These are phyloP conservation scores for Schizothecium vesticola DNA, from an alignment of 495 filamentous ascomycete species.

Conservation along the genomic window DNA sequence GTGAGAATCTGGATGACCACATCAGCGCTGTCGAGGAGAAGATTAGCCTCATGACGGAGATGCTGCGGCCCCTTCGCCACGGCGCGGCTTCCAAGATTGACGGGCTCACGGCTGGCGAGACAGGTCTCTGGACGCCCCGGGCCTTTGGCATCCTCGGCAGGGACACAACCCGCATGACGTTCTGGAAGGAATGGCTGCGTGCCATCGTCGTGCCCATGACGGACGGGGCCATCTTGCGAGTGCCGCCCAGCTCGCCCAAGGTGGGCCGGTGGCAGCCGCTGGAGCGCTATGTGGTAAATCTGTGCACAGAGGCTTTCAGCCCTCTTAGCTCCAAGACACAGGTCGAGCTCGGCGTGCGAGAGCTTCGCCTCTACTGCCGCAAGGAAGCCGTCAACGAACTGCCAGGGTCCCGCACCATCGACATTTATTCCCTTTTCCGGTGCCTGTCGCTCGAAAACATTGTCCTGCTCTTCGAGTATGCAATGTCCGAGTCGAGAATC, in stretches of 20 bases:
- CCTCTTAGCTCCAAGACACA: conserved; percentile 92
- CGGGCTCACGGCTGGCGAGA: conserved; percentile 91
- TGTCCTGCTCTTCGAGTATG: conserved; percentile 87
- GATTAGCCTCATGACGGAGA: conserved; percentile 92
- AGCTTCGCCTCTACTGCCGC: conserved; percentile 84
- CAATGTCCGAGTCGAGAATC: conserved; percentile 87
- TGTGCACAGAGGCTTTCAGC: conserved; percentile 90
- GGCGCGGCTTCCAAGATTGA: conserved; percentile 96
- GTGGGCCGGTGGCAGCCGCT: conserved; percentile 96
- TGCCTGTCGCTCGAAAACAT: conserved; percentile 85
- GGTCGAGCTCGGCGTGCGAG: conserved; percentile 85
- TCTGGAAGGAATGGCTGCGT: conserved; percentile 98
- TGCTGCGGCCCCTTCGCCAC: conserved; percentile 86
- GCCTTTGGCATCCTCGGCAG: conserved; percentile 90
- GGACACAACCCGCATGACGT: conserved; percentile 75
- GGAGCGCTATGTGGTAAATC: conserved; percentile 94
- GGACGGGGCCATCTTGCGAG: conserved; percentile 72
- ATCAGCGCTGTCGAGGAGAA: conserved; percentile 97
- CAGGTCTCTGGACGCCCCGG: conserved; percentile 92
- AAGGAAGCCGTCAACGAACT: conserved; percentile 93
- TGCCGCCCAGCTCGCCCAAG: conserved; percentile 82
- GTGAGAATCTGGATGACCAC: conserved; percentile 83
- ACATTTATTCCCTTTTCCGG: conserved; percentile 90
- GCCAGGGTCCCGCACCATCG: conserved; percentile 84
- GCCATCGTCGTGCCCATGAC: conserved; percentile 92